Conservation (phyloP, 2,329 filamentous ascomycete genomes). For the Ramichloridium luteum region DNA sequence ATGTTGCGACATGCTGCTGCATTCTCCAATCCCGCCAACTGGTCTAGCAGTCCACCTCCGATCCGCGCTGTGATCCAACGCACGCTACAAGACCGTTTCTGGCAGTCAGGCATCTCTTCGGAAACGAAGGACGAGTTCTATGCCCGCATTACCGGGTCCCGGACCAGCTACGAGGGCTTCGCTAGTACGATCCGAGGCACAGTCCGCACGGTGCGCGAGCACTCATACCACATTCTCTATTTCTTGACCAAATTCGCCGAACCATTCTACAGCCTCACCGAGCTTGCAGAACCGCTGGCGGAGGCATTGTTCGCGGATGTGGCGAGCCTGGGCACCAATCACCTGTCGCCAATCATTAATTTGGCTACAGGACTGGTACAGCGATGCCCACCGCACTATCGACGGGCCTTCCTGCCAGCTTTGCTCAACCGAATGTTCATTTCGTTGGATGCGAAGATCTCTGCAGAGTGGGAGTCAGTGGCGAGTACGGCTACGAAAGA, state of each 20-base stretch:
- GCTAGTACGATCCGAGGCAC: constrained; percentile 86
- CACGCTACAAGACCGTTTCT: constrained; percentile 88
- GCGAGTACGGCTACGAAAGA: neutral
- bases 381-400: constrained; percentile 70
- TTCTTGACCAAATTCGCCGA: constrained; percentile 79
- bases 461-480: constrained; percentile 72
- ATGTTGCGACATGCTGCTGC: constrained; percentile 83
- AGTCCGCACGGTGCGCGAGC: constrained; percentile 79
- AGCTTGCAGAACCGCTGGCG: constrained; percentile 71
- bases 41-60: constrained; percentile 62
- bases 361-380: constrained; percentile 81
- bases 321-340: constrained; percentile 73
- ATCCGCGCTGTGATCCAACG: constrained; percentile 66
- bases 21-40: constrained; percentile 77
- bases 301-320: constrained; percentile 75
- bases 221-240: constrained; percentile 86
- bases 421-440: constrained; percentile 71
- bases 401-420: constrained; percentile 70
- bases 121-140: constrained; percentile 97
- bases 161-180: constrained; percentile 79
- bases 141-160: constrained; percentile 77
- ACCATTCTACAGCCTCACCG: constrained; percentile 80
- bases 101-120: constrained; percentile 93
- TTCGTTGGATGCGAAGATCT: constrained; percentile 80
- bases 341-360: constrained; percentile 85